Percentiles rank a stretch among this genome's conserved stretches.
Conservation (phyloP, 345 rosid species). For the Capsella bursapastoris region DNA sequence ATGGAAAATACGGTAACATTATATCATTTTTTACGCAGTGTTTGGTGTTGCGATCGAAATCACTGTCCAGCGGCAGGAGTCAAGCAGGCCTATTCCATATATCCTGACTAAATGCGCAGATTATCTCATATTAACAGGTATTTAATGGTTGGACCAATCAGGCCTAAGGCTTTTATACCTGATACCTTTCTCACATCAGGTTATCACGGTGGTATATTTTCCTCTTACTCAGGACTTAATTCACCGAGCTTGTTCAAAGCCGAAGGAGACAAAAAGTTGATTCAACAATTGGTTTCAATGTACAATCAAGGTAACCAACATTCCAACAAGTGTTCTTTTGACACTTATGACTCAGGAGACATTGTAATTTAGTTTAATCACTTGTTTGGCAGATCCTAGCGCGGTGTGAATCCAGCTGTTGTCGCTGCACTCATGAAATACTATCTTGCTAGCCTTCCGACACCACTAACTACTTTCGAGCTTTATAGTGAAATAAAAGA, state of each 20-base stretch:
- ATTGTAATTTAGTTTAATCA: neutral
- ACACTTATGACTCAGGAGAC: conserved; percentile 15
- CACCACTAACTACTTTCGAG: conserved; percentile 81
- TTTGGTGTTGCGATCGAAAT: conserved; percentile 90
- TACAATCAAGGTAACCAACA: conserved; percentile 73
- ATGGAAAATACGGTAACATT: conserved; percentile 11
- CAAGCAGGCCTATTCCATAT: conserved; percentile 67
- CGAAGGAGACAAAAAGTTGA: conserved; percentile 75
- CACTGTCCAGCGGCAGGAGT: conserved; percentile 74
- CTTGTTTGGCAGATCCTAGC: conserved; percentile 59
- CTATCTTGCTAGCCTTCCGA: conserved; percentile 94
- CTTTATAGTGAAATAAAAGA: conserved; percentile 76
- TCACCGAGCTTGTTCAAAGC: conserved; percentile 71
- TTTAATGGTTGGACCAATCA: conserved; percentile 23
- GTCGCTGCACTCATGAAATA: conserved; percentile 78
- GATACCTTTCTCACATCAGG: conserved; percentile 1
- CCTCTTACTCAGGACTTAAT: conserved; percentile 62
- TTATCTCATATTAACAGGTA: conserved; percentile 84
- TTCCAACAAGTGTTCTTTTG: conserved; percentile 24
- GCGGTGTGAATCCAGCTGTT: conserved; percentile 73
- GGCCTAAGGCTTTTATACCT: neutral
- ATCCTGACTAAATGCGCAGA: conserved; percentile 80
- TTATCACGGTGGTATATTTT: conserved; percentile 6
- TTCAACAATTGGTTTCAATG: conserved; percentile 75
- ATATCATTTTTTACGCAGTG: conserved; percentile 46